Conservation (phyloP, 805 yeast species). For the Candida cerambycidarum region DNA sequence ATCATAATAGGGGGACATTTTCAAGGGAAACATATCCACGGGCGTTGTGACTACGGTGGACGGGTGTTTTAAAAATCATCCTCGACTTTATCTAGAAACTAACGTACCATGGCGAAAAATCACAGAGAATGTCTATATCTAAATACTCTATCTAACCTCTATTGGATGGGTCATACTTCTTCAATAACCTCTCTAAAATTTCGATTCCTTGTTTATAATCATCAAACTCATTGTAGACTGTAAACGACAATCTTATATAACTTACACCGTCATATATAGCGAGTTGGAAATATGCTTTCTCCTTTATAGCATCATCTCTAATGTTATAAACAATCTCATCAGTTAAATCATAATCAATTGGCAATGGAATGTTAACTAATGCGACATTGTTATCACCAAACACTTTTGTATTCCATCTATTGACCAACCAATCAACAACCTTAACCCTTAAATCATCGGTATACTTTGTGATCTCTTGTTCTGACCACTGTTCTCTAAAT, state of each 20-base stretch:
- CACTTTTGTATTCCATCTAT: slow-evolving; percentile 12
- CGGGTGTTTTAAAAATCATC: too few relatives aligned
- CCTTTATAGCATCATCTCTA: background rate
- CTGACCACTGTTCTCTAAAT: slow-evolving; percentile 60
- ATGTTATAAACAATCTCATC: background rate
- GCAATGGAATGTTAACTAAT: slow-evolving; percentile 13
- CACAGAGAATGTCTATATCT: too few relatives aligned
- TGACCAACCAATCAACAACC: slow-evolving; percentile 31
- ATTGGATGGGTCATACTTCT: background rate
- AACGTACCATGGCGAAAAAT: too few relatives aligned
- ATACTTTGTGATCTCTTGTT: slow-evolving; percentile 48
- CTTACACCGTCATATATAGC: slow-evolving; percentile 18
- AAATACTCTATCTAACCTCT: too few relatives aligned
- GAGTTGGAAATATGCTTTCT: slow-evolving; percentile 2
- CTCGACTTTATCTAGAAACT: too few relatives aligned
- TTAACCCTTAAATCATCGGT: slow-evolving; percentile 34
- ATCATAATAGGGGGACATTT: too few relatives aligned
- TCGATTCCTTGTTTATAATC: slow-evolving; percentile 53
- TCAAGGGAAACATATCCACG: too few relatives aligned
- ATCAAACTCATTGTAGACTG: slow-evolving; percentile 54
- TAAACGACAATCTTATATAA: slow-evolving; percentile 53
- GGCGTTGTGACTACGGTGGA: too few relatives aligned
- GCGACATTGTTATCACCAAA: slow-evolving; percentile 1
- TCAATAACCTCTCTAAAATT: slow-evolving; percentile 23
- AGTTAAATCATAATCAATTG: slow-evolving; percentile 7